These are phyloP conservation scores for Osmozyma mogii DNA, from an alignment of 805 yeast genomes.

Conservation along the genomic window DNA sequence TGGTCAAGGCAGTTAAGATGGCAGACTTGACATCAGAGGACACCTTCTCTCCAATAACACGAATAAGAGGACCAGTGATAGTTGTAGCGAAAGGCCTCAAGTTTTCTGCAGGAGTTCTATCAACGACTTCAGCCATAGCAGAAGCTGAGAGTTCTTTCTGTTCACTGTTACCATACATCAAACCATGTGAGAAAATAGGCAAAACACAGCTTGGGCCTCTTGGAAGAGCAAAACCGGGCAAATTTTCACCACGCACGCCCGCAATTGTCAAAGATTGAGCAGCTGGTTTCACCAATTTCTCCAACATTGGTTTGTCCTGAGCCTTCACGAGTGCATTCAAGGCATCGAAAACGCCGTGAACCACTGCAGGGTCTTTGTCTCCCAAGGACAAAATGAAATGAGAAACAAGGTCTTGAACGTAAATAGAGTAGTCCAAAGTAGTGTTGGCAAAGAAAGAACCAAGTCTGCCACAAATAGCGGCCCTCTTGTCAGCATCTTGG, in stretches of 20 bases:
- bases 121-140: constrained; percentile 82
- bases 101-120: constrained; percentile 73
- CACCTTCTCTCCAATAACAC: constrained; percentile 96
- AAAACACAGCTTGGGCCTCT: constrained; percentile 82
- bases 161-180: constrained; percentile 84
- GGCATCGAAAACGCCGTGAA: constrained; percentile 56
- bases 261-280: constrained; percentile 61
- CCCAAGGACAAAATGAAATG: constrained; percentile 67
- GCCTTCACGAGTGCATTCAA: constrained; percentile 58
- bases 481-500: constrained; percentile 60
- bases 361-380: constrained; percentile 56
- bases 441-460: constrained; percentile 65
- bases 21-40: constrained; percentile 89
- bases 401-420: constrained; percentile 66
- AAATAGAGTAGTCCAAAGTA: constrained; percentile 59
- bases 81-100: constrained; percentile 85
- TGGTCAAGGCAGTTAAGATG: constrained; percentile 78
- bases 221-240: constrained; percentile 68
- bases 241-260: constrained; percentile 54
- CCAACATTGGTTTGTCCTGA: constrained; percentile 70
- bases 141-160: constrained; percentile 82
- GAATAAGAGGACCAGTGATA: constrained; percentile 94
- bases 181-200: constrained; percentile 89
- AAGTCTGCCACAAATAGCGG: constrained; percentile 56
- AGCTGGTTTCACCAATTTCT: constrained; percentile 73